These are phyloP conservation scores for Coriolopsis trogii DNA, from an alignment of 1,284 basidiomycete species.

Conservation along the genomic window DNA sequence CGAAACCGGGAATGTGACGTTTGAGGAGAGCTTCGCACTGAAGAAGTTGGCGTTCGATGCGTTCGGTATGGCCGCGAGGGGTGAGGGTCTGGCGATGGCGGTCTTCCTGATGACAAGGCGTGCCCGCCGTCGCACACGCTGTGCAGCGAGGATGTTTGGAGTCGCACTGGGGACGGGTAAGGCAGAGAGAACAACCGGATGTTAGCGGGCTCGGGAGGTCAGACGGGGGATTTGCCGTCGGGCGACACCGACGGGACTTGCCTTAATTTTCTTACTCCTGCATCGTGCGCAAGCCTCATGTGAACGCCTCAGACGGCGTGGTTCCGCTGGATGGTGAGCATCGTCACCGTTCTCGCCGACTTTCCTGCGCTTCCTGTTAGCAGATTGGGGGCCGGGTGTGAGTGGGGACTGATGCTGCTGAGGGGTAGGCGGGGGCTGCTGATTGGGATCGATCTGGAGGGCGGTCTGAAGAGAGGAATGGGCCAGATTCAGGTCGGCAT, in stretches of 20 bases:
- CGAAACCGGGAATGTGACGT: conserved; percentile 66
- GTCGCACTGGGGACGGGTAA: conserved; percentile 62
- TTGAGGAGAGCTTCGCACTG: conserved; percentile 78
- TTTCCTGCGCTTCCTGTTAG: conserved; percentile 59
- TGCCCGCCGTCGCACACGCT: conserved; percentile 77
- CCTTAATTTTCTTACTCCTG: conserved; percentile 92
- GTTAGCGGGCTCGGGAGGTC: conserved; percentile 26
- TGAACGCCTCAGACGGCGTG: conserved; percentile 77
- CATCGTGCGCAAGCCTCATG: conserved; percentile 88
- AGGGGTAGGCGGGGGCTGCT: conserved; percentile 33
- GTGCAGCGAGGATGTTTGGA: conserved; percentile 84
- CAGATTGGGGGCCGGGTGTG: conserved; percentile 33
- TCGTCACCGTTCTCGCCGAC: conserved; percentile 56
- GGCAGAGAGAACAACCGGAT: conserved; percentile 31
- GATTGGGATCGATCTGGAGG: conserved; percentile 65
- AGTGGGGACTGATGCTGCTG: conserved; percentile 41
- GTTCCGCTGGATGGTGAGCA: conserved; percentile 56
- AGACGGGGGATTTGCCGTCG: conserved; percentile 77
- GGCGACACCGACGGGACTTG: conserved; percentile 83
- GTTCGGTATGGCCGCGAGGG: conserved; percentile 78
- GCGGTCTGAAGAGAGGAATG: conserved; percentile 58
- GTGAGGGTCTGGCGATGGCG: conserved; percentile 81
- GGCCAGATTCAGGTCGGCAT: conserved; percentile 43
- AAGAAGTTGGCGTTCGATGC: conserved; percentile 72
- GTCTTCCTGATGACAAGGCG: conserved; percentile 81